Conservation (phyloP, 345 rosid genomes). For the Leavenworthia alabamica region DNA sequence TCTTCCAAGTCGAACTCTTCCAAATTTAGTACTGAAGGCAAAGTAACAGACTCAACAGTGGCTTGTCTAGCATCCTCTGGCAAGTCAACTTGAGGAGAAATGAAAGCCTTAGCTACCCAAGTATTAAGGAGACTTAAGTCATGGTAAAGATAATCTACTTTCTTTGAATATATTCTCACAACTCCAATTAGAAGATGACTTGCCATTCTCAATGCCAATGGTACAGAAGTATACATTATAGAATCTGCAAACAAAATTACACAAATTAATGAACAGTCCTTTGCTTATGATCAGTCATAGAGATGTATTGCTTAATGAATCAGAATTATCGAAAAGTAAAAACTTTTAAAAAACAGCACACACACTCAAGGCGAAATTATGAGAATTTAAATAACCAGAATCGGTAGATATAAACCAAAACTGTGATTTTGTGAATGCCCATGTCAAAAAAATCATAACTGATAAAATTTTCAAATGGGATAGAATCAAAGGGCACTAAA, state of each 20-base stretch:
- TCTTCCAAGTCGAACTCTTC: slow-evolving; percentile 57
- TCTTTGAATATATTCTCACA: slow-evolving; percentile 80
- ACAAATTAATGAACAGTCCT: slow-evolving; percentile 10
- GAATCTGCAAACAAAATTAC: slow-evolving; percentile 36
- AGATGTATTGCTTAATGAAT: background rate
- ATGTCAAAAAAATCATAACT: background rate
- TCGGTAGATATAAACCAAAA: background rate
- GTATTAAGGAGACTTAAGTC: slow-evolving; percentile 47
- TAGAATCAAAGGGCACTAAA: background rate
- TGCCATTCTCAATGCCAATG: slow-evolving; percentile 77
- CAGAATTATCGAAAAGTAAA: background rate
- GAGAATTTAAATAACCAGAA: background rate
- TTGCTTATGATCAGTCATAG: background rate
- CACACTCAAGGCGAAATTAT: background rate
- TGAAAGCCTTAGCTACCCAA: slow-evolving; percentile 53
- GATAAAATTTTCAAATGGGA: background rate
- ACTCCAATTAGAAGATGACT: slow-evolving; percentile 84
- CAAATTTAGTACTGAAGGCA: slow-evolving; percentile 58
- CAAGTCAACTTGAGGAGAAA: slow-evolving; percentile 47
- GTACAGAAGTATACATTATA: slow-evolving; percentile 67
- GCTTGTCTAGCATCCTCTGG: slow-evolving; percentile 72
- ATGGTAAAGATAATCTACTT: slow-evolving; percentile 72
- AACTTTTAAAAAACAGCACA: background rate
- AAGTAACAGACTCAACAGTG: slow-evolving; percentile 53
- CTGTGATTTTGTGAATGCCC: background rate